Base-by-base conservation (phyloP, 164 flowering plant species). In the Piper longum region DNA sequence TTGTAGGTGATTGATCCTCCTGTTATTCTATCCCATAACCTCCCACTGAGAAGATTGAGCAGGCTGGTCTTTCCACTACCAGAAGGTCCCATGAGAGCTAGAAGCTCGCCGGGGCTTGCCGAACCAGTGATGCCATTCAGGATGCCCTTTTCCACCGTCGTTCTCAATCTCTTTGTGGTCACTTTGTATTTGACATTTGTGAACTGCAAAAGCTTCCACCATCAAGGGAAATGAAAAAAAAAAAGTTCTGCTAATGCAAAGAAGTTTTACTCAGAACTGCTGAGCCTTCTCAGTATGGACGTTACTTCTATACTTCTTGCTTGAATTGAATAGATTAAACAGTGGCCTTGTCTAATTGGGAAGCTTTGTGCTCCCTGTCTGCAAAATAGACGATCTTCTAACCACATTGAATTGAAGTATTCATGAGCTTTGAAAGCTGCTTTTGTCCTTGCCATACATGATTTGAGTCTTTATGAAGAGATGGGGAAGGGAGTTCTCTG, bases 1-100 rank as follows among this genome's bases (percentile, higher is more conserved):
- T 92, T 92, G 76, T 86, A 92, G 59, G 96, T 83, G 54, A 89
- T 73, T 4, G 90, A 78, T 5, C 97, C 96, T 17, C 81, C 79
- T 1, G 76, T 64, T 4, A 65, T 54, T 0, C 82, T 57, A 43
- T 72, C 71, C 36, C 41, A 78, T 40, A 83, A 51, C 71, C 98
- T 77, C 9, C 98, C 98, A 41, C 97, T 84, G 4, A 93, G 85
- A 11, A 89, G 77, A 69, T 77, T 89, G 4, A 93, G 79, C 4
- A 93, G 87, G 0, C 90, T 79, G 4, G 98, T 89, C 73, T 93
- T 93, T 57, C 98, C 98, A 65, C 97, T 83, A 45, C 98, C 98
- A 2, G 98, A 89, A 61, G 98, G 98, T 42, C 98, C 98, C 98
- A 93, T 88, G 39, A 93, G 71, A 1, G 97, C 98, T 62, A 89